phyloP scores from a whole-genome alignment of 2,329 filamentous ascomycete genomes.

The Ophiostoma ips region DNA sequence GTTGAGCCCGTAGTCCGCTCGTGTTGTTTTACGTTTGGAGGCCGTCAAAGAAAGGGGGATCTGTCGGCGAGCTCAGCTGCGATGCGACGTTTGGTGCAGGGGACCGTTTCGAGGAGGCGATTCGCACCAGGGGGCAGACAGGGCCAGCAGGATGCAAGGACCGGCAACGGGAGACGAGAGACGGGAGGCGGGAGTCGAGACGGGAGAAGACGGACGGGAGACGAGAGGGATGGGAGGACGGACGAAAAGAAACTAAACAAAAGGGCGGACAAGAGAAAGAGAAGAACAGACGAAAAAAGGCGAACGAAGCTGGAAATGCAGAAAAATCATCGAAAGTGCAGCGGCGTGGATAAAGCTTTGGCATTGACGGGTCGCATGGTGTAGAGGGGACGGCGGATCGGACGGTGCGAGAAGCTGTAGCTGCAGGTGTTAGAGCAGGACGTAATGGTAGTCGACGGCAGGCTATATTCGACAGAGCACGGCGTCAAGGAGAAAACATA shows the following conservation, averaged over 20 bases:
- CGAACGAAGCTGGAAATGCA: neutral
- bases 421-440: neutral
- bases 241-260: neutral
- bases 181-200: too few relatives aligned
- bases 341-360: neutral
- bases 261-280: neutral
- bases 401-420: neutral
- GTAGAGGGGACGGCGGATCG: neutral
- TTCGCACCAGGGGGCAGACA: too few relatives aligned
- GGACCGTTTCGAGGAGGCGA: too few relatives aligned
- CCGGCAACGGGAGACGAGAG: too few relatives aligned
- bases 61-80: too few relatives aligned
- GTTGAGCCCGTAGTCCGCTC: too few relatives aligned
- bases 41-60: too few relatives aligned
- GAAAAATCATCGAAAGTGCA: slow-evolving; percentile 1
- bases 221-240: too few relatives aligned
- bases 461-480: too few relatives aligned
- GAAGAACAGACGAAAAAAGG: neutral
- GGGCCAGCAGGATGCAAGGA: too few relatives aligned
- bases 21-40: too few relatives aligned
- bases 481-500: neutral
- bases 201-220: neutral
- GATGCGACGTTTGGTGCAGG: too few relatives aligned
- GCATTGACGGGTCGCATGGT: neutral
- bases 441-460: neutral